Evolutionary conservation across 441 rosid genomes (phyloP).

Genomic region (Brassica balearica): DNA sequence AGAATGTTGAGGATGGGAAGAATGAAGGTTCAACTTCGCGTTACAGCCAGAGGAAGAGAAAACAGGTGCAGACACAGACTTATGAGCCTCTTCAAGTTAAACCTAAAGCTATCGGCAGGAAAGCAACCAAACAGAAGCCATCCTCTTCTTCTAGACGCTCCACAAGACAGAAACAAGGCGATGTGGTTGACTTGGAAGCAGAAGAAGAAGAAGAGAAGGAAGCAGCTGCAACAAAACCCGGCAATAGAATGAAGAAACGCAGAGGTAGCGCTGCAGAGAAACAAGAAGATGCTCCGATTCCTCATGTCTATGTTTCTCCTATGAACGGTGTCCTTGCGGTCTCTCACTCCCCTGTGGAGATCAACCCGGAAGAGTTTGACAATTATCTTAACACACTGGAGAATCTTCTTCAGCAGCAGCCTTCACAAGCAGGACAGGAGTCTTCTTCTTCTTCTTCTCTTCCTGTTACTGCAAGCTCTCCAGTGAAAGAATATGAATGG

Average conservation of each 20-base stretch:
- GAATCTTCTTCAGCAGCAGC: slow-evolving; percentile 58
- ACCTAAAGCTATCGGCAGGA: slow-evolving; percentile 40
- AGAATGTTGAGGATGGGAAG: slow-evolving; percentile 27
- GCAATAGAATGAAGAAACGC: slow-evolving; percentile 27
- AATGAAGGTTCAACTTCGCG: slow-evolving; percentile 31
- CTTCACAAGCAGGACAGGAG: slow-evolving; percentile 24
- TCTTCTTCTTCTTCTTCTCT: neutral
- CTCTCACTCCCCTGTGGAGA: slow-evolving; percentile 32
- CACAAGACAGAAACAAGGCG: slow-evolving; percentile 31
- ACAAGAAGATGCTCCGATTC: slow-evolving; percentile 31
- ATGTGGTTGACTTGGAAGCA: slow-evolving; percentile 26
- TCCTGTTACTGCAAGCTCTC: slow-evolving; percentile 32
- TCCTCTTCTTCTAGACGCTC: slow-evolving; percentile 40
- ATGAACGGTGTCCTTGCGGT: slow-evolving; percentile 40
- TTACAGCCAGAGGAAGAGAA: slow-evolving; percentile 39
- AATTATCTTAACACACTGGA: slow-evolving; percentile 62
- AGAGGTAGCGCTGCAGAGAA: slow-evolving; percentile 24
- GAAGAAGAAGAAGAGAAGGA: slow-evolving; percentile 21
- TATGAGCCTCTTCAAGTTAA: slow-evolving; percentile 26
- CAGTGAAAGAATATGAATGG: slow-evolving; percentile 50
- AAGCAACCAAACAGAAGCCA: slow-evolving; percentile 41
- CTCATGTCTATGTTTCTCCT: slow-evolving; percentile 36
- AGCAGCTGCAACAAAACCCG: neutral
- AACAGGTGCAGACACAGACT: slow-evolving; percentile 28
- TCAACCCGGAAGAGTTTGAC: slow-evolving; percentile 65